Evolutionary conservation across 352 stramenopile species (phyloP).

Genomic region (Pythium aquatile): DNA sequence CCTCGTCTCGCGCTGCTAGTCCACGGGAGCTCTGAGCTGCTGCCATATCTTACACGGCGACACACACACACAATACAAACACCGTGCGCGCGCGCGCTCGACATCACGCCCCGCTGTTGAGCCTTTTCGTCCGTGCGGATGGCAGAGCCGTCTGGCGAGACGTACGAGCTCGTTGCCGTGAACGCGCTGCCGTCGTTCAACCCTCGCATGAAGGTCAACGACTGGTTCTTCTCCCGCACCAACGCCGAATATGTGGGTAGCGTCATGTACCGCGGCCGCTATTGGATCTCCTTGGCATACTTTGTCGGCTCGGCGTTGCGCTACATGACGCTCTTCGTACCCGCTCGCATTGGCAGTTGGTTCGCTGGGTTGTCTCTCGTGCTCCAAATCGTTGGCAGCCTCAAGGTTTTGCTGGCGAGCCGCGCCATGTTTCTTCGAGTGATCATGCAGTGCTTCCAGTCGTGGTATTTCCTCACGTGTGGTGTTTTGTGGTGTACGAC

Average conservation of each 20-base stretch:
- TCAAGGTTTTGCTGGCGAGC: neutral
- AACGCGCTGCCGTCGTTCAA: neutral
- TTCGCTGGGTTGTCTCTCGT: neutral
- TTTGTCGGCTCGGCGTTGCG: neutral
- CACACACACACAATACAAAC: too few relatives aligned
- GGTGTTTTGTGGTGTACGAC: neutral
- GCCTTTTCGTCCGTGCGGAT: neutral
- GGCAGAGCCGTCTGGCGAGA: neutral
- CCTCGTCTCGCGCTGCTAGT: too few relatives aligned
- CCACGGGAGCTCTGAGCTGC: too few relatives aligned
- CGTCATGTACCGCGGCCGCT: neutral
- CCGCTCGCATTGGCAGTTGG: neutral
- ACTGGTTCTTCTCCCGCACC: neutral
- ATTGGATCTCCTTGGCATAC: neutral
- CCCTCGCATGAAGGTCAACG: neutral
- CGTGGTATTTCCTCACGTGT: neutral
- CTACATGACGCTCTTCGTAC: neutral
- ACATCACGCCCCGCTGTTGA: too few relatives aligned
- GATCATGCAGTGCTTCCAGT: conserved; percentile 4
- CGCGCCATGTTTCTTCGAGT: neutral
- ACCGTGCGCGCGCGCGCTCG: too few relatives aligned
- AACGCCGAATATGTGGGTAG: neutral
- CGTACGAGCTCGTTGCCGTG: conserved; percentile 1
- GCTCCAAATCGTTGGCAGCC: neutral
- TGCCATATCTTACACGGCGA: too few relatives aligned